Percentiles rank a stretch among this genome's conserved stretches.
These are phyloP conservation scores for Wickerhamomyces subpelliculosus DNA, from an alignment of 805 yeast genomes.

Conservation along the genomic window DNA sequence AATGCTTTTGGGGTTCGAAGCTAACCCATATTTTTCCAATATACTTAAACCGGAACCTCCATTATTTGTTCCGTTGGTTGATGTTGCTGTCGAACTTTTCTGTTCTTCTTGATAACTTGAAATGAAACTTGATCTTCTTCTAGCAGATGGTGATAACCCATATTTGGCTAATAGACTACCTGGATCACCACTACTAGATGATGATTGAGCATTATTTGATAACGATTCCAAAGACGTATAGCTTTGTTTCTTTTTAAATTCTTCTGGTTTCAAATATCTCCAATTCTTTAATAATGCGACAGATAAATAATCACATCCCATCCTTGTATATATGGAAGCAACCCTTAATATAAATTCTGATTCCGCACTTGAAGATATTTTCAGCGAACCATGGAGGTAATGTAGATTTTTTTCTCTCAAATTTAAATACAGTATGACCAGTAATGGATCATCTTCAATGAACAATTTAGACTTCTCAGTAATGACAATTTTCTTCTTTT, in stretches of 20 bases:
- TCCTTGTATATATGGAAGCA: constrained; percentile 61
- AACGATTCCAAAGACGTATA: constrained; percentile 3
- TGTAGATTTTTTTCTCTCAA: constrained; percentile 47
- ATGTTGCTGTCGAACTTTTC: not conserved
- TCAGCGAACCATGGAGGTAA: constrained; percentile 42
- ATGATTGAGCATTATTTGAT: constrained; percentile 1
- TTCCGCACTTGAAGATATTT: constrained; percentile 41
- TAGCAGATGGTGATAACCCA: constrained; percentile 19
- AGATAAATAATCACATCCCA: constrained; percentile 88
- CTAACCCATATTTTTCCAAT: constrained; percentile 22
- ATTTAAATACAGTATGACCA: constrained; percentile 56
- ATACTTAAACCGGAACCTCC: constrained; percentile 12
- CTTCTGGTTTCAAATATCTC: constrained; percentile 41
- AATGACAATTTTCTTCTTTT: constrained; percentile 14
- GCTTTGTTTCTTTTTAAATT: constrained; percentile 11
- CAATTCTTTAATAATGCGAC: constrained; percentile 58
- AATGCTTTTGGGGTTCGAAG: constrained; percentile 12
- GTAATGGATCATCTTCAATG: constrained; percentile 75
- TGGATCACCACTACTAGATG: not conserved
- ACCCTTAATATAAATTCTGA: constrained; percentile 55
- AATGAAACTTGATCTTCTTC: constrained; percentile 16
- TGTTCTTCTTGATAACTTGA: constrained; percentile 2
- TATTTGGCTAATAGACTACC: constrained; percentile 15
- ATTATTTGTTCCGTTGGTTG: constrained; percentile 1
- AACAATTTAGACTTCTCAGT: constrained; percentile 32